Percentiles rank a stretch among this genome's conserved stretches.
Evolutionary conservation across 1,139 yeast species (phyloP).

Genomic region (Saccharomyces hybrid): DNA sequence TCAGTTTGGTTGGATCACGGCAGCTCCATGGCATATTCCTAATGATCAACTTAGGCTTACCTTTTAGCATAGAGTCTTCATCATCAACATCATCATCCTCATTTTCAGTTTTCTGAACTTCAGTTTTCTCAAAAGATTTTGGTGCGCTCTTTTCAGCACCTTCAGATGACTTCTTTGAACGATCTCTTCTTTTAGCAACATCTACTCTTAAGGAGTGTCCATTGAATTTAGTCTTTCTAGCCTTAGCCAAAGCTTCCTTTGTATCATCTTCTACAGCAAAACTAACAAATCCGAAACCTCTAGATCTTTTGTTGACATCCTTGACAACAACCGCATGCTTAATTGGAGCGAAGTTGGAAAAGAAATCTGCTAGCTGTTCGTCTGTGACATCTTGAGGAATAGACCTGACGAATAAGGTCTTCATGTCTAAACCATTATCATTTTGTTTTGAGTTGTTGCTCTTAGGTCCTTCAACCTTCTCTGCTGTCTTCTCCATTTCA

Average conservation of each 20-base stretch:
- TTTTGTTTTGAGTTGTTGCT: conserved; percentile 8
- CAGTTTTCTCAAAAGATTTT: conserved; percentile 5
- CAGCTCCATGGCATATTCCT: conserved; percentile 96
- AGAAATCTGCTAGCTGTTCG: conserved; percentile 72
- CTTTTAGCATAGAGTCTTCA: conserved; percentile 44
- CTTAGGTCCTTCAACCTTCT: conserved; percentile 1
- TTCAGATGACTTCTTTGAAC: conserved; percentile 33
- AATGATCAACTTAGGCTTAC: conserved; percentile 76
- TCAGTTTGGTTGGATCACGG: conserved; percentile 64
- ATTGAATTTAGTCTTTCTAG: conserved; percentile 61
- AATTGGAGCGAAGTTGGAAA: conserved; percentile 88
- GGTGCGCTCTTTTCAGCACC: conserved; percentile 19
- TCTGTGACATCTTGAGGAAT: conserved; percentile 75
- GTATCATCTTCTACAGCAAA: conserved; percentile 85
- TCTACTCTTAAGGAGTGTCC: conserved; percentile 68
- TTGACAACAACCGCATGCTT: conserved; percentile 90
- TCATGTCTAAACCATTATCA: conserved; percentile 35
- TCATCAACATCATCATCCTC: conserved; percentile 25
- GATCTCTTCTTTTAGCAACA: conserved; percentile 84
- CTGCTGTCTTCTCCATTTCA: conserved; percentile 1
- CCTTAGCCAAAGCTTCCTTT: conserved; percentile 57
- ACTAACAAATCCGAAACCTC: conserved; percentile 95
- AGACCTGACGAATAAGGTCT: conserved; percentile 74
- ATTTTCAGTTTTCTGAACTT: conserved; percentile 16
- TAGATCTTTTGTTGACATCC: conserved; percentile 61